Conservation (phyloP, 495 filamentous ascomycete genomes). For the Penicillium coprophilum region DNA sequence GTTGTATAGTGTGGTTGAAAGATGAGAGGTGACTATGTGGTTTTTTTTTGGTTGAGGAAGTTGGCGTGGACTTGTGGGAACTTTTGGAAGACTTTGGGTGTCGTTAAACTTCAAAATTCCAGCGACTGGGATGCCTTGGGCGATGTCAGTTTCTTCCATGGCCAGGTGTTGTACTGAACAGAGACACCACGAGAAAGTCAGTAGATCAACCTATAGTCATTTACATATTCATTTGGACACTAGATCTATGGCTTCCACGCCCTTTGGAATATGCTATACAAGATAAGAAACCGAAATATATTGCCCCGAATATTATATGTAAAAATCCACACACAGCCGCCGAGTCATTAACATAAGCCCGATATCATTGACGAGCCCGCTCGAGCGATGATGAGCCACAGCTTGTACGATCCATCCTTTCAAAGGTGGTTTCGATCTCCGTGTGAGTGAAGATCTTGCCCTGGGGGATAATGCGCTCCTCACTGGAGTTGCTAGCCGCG, state of each 20-base stretch:
- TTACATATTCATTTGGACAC: background rate
- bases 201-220: background rate
- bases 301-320: conserved; percentile 9
- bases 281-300: conserved; percentile 1
- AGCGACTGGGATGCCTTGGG: conserved; percentile 4
- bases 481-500: conserved; percentile 24
- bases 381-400: conserved; percentile 12
- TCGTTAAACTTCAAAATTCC: background rate
- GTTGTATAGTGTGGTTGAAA: background rate
- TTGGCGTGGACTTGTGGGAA: background rate
- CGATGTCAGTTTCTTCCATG: background rate
- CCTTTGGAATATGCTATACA: background rate
- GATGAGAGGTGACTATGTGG: background rate
- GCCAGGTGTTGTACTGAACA: background rate
- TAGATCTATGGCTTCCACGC: background rate
- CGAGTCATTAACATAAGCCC: background rate
- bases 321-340: background rate
- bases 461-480: conserved; percentile 40
- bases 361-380: conserved; percentile 19
- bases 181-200: background rate
- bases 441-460: conserved; percentile 41
- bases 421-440: conserved; percentile 41
- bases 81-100: background rate
- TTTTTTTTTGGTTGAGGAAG: background rate
- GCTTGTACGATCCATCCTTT: conserved; percentile 21